Evolutionary conservation across 192 early-diverging fungal species (phyloP).

Genomic region (Thamnidium elegans): DNA sequence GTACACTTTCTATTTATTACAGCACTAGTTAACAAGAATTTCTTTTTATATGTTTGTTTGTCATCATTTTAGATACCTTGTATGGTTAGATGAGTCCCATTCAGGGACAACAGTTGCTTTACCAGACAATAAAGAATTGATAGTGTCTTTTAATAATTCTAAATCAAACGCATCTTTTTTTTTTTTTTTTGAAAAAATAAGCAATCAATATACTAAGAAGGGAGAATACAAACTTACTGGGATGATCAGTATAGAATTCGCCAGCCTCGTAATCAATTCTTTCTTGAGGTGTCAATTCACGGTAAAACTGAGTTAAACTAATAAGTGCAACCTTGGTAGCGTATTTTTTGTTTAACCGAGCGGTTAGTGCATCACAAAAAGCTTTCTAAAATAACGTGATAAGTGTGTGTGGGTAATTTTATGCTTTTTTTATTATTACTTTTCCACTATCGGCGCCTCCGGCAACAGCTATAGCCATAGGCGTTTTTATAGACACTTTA

Average conservation of each 20-base stretch:
- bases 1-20: slow-evolving; percentile 12
- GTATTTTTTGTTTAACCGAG: slow-evolving; percentile 3
- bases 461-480: slow-evolving; percentile 51
- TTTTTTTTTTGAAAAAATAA: no score
- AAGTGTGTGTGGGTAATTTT: slow-evolving; percentile 30
- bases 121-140: slow-evolving; percentile 52
- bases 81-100: slow-evolving; percentile 58
- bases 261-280: slow-evolving; percentile 44
- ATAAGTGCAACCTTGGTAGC: slow-evolving; percentile 48
- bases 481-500: slow-evolving; percentile 30
- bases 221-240: slow-evolving; percentile 34
- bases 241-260: slow-evolving; percentile 68
- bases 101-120: slow-evolving; percentile 53
- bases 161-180: slow-evolving; percentile 73
- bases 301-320: slow-evolving; percentile 67
- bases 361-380: slow-evolving; percentile 6
- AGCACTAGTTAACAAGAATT: neutral
- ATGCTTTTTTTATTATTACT: slow-evolving; percentile 14
- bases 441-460: slow-evolving; percentile 53
- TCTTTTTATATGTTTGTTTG: neutral
- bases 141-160: slow-evolving; percentile 52
- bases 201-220: neutral
- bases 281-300: slow-evolving; percentile 54
- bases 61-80: slow-evolving; percentile 31
- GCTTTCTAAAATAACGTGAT: slow-evolving; percentile 21